These are phyloP conservation scores for Rhypophila decipiens DNA, from an alignment of 495 filamentous ascomycete genomes.

Conservation along the genomic window DNA sequence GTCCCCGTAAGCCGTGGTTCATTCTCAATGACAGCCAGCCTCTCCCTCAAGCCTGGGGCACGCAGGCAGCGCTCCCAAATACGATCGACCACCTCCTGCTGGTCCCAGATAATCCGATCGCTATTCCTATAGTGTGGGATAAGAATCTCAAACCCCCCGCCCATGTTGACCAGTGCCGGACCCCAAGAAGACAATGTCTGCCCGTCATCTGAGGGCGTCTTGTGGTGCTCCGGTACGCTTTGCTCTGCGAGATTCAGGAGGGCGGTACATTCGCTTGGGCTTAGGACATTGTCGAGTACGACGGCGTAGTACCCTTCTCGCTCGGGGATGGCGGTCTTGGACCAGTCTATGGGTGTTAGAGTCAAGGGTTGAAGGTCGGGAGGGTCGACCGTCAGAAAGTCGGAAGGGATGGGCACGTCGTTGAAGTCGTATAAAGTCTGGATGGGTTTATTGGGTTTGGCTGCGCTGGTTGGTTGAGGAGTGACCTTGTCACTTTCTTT, in stretches of 20 bases:
- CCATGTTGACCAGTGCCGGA: conserved; percentile 64
- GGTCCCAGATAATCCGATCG: conserved; percentile 70
- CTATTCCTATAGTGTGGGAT: conserved; percentile 56
- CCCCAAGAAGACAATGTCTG: conserved; percentile 46
- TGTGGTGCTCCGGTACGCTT: conserved; percentile 24
- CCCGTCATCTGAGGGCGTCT: conserved; percentile 2
- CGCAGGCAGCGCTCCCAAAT: conserved; percentile 49
- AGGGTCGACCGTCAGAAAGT: conserved; percentile 22
- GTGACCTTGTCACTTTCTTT: not conserved
- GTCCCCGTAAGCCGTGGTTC: conserved; percentile 2
- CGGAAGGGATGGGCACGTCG: conserved; percentile 22
- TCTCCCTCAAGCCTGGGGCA: conserved; percentile 23
- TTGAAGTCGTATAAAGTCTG: conserved; percentile 25
- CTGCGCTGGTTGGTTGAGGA: not conserved
- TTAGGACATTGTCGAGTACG: conserved; percentile 59
- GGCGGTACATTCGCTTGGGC: conserved; percentile 51
- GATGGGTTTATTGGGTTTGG: conserved; percentile 8
- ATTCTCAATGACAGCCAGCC: conserved; percentile 14
- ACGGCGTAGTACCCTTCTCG: conserved; percentile 52
- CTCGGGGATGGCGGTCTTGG: conserved; percentile 43
- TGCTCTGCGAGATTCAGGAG: conserved; percentile 53
- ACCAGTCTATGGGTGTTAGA: conserved; percentile 45
- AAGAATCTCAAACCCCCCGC: conserved; percentile 52
- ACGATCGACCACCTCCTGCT: conserved; percentile 51
- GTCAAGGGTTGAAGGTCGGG: conserved; percentile 18